Evolutionary conservation across 2,329 filamentous ascomycete genomes (phyloP), one percentile per base, ranked within the genome.

Genomic region (Fusarium xyrophilum): DNA sequence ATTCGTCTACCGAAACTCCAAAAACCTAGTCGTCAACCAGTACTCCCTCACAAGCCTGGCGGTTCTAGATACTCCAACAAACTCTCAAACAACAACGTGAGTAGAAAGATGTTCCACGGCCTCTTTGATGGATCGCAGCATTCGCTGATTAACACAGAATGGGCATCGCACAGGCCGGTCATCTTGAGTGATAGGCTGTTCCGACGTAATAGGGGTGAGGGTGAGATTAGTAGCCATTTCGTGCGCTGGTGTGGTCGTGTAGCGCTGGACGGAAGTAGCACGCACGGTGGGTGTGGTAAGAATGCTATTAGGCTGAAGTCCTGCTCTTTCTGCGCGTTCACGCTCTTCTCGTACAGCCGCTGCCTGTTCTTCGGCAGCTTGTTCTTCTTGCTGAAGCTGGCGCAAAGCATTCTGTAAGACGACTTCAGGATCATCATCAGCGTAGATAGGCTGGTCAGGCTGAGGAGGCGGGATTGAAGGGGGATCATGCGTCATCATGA

Each of bases 101-200:
- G 85, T 88, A 14, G 86, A 86, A 81, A 89, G 80, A 72, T 89
- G 86, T 74, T 89, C 86, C 6, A 89, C 86, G 7, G 86, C 85
- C 73, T 89, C 86, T 75, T 86, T 88, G 46, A 88, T 86, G 2
- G 82, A 85, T 21, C 86, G 80, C 53, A 89, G 79, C 85, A 88
- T 87, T 9, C 86, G 81, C 69, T 87, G 84, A 68, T 88, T 89
- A 36, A 89, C 82, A 65, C 86, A 89, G 68, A 87, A 89, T 2
- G 86, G 86, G 67, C 86, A 89, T 21, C 86, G 81, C 30, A 87
- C 74, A 4, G 86, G 85, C 23, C 81, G 76, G 36, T 88, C 84
- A 33, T 80, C 78, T 9, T 77, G 76, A 7, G 82, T 79, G 30
- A 84, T 73, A 11, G 84, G 82, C 7, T 77, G 81, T 19, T 82